Evolutionary conservation across 2,329 filamentous ascomycete genomes (phyloP).

Genomic region (Helicocarpus griseus): DNA sequence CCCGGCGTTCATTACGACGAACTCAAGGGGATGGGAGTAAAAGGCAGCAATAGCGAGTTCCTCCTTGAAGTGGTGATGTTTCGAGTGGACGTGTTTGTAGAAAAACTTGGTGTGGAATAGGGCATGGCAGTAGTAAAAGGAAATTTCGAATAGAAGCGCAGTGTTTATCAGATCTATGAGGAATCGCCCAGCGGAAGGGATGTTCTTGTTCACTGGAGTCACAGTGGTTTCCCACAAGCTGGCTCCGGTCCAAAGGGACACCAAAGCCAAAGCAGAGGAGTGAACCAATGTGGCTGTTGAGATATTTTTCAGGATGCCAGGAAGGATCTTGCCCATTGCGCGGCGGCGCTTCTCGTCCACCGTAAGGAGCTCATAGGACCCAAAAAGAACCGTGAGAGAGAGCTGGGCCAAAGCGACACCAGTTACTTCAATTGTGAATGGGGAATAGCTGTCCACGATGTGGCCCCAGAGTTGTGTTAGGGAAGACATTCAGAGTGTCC

Average conservation of each 20-base stretch:
- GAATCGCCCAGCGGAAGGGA: not conserved
- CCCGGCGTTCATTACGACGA: slow-evolving; percentile 4
- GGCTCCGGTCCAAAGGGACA: not conserved
- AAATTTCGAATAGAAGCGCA: slow-evolving; percentile 1
- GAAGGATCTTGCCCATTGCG: not conserved
- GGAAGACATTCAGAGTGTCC: not conserved
- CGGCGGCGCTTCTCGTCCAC: not conserved
- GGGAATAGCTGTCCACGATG: not conserved
- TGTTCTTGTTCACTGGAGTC: not conserved
- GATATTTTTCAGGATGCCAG: not conserved
- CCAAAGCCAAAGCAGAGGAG: not conserved
- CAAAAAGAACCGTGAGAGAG: not conserved
- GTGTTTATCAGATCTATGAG: not conserved
- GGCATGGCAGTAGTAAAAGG: slow-evolving; percentile 9
- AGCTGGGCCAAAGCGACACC: not conserved
- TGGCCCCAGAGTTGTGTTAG: not conserved
- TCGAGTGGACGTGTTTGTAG: slow-evolving; percentile 5
- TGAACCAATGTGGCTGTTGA: not conserved
- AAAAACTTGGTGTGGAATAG: slow-evolving; percentile 9
- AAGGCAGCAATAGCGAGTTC: slow-evolving; percentile 7
- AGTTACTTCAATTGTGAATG: not conserved
- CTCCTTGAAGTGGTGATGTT: slow-evolving; percentile 8
- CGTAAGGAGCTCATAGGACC: not conserved
- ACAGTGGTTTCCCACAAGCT: not conserved
- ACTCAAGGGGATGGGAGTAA: slow-evolving; percentile 7